Evolutionary conservation across 768 basidiomycete species (phyloP).

Genomic region (Amanita pseudoporphyria): DNA sequence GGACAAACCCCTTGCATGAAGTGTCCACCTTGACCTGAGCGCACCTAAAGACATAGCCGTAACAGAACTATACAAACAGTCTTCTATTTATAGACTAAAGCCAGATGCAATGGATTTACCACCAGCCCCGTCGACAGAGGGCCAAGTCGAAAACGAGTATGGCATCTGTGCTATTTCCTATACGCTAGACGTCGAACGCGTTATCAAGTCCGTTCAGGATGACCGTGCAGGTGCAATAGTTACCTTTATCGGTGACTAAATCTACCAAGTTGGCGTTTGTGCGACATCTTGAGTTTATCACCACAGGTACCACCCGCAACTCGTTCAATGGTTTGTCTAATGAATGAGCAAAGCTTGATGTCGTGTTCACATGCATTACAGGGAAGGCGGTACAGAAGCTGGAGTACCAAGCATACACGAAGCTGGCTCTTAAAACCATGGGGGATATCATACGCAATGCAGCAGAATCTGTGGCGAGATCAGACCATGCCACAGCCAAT

Average conservation of each 20-base stretch:
- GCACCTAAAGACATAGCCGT: background rate
- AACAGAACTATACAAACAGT: background rate
- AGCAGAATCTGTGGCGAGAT: slow-evolving; percentile 29
- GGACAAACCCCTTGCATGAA: background rate
- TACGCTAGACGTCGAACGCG: slow-evolving; percentile 44
- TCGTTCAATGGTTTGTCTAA: slow-evolving; percentile 59
- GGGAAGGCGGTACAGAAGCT: slow-evolving; percentile 63
- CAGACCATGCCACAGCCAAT: slow-evolving; percentile 27
- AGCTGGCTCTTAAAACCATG: slow-evolving; percentile 73
- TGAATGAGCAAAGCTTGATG: background rate
- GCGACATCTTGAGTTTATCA: background rate
- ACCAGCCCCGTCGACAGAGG: slow-evolving; percentile 33
- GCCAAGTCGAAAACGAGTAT: slow-evolving; percentile 28
- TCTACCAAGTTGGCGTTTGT: background rate
- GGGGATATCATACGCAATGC: slow-evolving; percentile 43
- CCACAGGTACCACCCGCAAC: slow-evolving; percentile 63
- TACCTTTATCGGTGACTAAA: slow-evolving; percentile 57
- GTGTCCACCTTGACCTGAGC: background rate
- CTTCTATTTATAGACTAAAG: background rate
- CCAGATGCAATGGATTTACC: slow-evolving; percentile 5
- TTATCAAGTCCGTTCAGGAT: slow-evolving; percentile 54
- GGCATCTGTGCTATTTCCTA: slow-evolving; percentile 55
- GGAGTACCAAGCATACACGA: slow-evolving; percentile 80
- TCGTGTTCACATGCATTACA: slow-evolving; percentile 17
- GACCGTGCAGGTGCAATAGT: slow-evolving; percentile 63